phyloP scores from a whole-genome alignment of 768 basidiomycete species.

The Lyophyllum atratum region DNA sequence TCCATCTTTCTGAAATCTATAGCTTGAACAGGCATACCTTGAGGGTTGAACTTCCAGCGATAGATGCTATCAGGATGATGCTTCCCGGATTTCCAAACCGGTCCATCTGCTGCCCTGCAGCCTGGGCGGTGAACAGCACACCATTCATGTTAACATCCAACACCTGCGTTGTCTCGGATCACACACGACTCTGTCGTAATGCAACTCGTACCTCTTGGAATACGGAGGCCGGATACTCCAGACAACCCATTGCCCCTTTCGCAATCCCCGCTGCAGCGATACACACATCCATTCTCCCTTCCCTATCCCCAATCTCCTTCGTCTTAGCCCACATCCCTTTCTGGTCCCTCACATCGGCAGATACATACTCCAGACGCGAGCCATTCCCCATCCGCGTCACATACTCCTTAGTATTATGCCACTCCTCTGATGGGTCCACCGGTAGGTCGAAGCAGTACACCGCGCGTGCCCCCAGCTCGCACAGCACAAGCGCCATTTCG shows the following conservation, averaged over 20 bases:
- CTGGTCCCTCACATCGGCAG: constrained; percentile 69
- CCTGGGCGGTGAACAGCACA: constrained; percentile 63
- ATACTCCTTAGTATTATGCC: constrained; percentile 53
- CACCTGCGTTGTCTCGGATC: constrained; percentile 42
- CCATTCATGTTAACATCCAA: constrained; percentile 68
- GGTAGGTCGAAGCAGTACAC: constrained; percentile 74
- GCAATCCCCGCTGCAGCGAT: constrained; percentile 79
- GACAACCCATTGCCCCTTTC: constrained; percentile 56
- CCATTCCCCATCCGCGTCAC: constrained; percentile 45
- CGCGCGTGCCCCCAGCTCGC: constrained; percentile 70
- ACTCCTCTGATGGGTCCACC: constrained; percentile 55
- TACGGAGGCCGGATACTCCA: constrained; percentile 64
- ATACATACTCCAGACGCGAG: constrained; percentile 57
- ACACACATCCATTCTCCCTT: constrained; percentile 74
- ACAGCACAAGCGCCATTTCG: constrained; percentile 76
- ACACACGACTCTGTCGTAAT: background rate
- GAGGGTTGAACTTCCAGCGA: constrained; percentile 47
- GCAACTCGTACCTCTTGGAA: constrained; percentile 55
- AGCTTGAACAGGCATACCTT: background rate
- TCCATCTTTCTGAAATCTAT: constrained; percentile 33
- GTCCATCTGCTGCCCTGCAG: constrained; percentile 62
- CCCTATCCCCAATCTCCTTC: constrained; percentile 62
- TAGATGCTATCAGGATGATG: constrained; percentile 66
- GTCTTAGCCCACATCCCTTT: constrained; percentile 54
- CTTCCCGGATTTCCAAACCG: constrained; percentile 53